phyloP scores from a whole-genome alignment of 768 basidiomycete species.

The Suillus lakei region DNA sequence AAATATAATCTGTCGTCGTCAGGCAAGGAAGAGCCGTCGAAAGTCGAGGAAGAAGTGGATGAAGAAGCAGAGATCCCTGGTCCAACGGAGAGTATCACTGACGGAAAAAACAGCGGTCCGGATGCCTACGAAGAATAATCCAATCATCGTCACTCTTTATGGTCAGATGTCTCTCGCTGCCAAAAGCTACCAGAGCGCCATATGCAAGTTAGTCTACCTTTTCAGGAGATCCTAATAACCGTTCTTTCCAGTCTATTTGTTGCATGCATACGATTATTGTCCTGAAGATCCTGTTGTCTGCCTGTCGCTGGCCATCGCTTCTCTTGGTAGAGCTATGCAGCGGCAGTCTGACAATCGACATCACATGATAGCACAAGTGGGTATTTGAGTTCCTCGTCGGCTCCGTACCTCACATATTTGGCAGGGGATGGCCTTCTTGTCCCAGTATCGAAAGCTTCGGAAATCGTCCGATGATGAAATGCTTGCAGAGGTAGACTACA shows the following conservation, averaged over 20 bases:
- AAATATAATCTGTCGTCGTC: slow-evolving; percentile 55
- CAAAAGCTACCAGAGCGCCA: slow-evolving; percentile 88
- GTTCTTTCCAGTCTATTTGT: slow-evolving; percentile 69
- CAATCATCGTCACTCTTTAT: slow-evolving; percentile 73
- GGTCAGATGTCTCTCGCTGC: slow-evolving; percentile 84
- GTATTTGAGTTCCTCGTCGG: not conserved
- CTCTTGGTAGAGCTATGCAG: slow-evolving; percentile 89
- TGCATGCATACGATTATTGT: slow-evolving; percentile 87
- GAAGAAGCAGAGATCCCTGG: slow-evolving; percentile 27
- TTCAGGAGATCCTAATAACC: not conserved
- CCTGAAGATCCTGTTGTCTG: slow-evolving; percentile 87
- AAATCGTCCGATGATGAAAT: slow-evolving; percentile 42
- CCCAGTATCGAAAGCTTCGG: slow-evolving; percentile 76
- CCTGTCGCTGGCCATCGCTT: slow-evolving; percentile 81
- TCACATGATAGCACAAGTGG: slow-evolving; percentile 80
- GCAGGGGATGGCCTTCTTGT: slow-evolving; percentile 84
- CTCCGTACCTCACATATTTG: not conserved
- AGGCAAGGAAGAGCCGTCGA: slow-evolving; percentile 39
- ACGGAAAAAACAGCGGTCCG: slow-evolving; percentile 36
- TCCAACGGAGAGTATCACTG: slow-evolving; percentile 11
- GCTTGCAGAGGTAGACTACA: slow-evolving; percentile 85
- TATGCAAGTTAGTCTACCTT: slow-evolving; percentile 62
- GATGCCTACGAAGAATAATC: slow-evolving; percentile 73
- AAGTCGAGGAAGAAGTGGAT: slow-evolving; percentile 41
- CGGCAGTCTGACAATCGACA: slow-evolving; percentile 94